Evolutionary conservation across 176 grass and related monocot genomes (phyloP).

Genomic region (Oryza australiensis): DNA sequence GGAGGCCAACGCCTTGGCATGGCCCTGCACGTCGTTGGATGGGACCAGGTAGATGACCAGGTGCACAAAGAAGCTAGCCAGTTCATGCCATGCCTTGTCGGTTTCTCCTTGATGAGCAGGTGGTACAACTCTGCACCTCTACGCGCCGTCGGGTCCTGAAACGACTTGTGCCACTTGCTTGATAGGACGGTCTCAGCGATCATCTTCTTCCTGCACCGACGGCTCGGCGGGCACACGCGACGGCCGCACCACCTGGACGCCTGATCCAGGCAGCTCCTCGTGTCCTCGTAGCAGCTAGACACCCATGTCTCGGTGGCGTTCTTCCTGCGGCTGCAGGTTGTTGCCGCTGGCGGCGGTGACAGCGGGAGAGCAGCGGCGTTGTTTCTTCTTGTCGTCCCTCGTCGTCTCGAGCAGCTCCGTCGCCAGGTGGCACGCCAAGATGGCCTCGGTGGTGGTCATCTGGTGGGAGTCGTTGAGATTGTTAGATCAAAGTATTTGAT

Average conservation of each 20-base stretch:
- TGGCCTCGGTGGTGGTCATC: not conserved
- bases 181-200: not conserved
- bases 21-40: slow-evolving; percentile 19
- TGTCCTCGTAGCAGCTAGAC: not conserved
- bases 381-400: too few species aligned
- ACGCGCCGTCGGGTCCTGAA: not conserved
- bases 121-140: not conserved
- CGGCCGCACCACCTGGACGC: not conserved
- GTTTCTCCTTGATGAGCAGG: too few species aligned
- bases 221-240: too few species aligned
- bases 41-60: slow-evolving; percentile 29
- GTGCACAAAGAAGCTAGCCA: not conserved
- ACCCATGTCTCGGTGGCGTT: not conserved
- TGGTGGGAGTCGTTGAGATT: too few species aligned
- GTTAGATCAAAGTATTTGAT: too few species aligned
- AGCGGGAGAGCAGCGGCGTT: too few species aligned
- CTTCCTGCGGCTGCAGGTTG: too few species aligned
- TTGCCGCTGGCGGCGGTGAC: too few species aligned
- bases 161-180: accelerated
- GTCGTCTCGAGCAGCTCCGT: not conserved
- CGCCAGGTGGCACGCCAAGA: slow-evolving; percentile 10
- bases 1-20: slow-evolving; percentile 16
- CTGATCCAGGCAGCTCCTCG: not conserved
- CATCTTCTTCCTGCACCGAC: not conserved
- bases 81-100: not conserved